A percentile compares a stretch with the other conserved stretches of the same genome.
Conservation (phyloP, 2,329 filamentous ascomycete genomes). For the Beauveria rudraprayagi region DNA sequence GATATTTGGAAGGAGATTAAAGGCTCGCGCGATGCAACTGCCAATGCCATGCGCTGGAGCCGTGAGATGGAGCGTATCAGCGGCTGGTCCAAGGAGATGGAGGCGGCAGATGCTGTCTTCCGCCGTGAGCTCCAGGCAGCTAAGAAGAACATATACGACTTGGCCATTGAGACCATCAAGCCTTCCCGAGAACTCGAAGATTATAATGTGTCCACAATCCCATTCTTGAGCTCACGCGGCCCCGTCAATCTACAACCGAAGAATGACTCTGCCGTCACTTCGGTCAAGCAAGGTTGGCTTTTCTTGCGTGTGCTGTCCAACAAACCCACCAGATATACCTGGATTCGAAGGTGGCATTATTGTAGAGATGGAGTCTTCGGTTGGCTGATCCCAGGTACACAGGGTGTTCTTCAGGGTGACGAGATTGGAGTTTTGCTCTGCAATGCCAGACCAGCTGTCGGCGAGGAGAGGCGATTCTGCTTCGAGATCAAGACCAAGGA, state of each 20-base stretch:
- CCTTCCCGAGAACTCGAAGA: slow-evolving; percentile 90
- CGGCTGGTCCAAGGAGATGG: slow-evolving; percentile 93
- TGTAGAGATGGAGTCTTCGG: slow-evolving; percentile 94
- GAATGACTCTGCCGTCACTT: slow-evolving; percentile 40
- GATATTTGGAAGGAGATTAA: slow-evolving; percentile 88
- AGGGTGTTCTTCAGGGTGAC: slow-evolving; percentile 90
- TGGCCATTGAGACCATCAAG: slow-evolving; percentile 59
- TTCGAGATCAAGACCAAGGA: slow-evolving; percentile 99
- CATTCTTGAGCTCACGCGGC: slow-evolving; percentile 67
- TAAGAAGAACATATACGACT: slow-evolving; percentile 73
- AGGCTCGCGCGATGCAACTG: slow-evolving; percentile 56
- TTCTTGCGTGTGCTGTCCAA: slow-evolving; percentile 74
- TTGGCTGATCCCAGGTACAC: slow-evolving; percentile 75
- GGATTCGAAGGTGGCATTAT: slow-evolving; percentile 92
- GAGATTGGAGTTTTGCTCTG: slow-evolving; percentile 93
- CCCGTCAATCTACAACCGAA: slow-evolving; percentile 55
- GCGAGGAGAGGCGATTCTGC: slow-evolving; percentile 91
- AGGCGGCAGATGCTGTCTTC: slow-evolving; percentile 76
- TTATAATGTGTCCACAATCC: slow-evolving; percentile 83
- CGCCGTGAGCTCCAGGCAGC: slow-evolving; percentile 72
- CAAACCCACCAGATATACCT: slow-evolving; percentile 82
- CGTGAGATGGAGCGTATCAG: slow-evolving; percentile 84
- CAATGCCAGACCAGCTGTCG: slow-evolving; percentile 81
- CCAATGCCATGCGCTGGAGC: slow-evolving; percentile 57
- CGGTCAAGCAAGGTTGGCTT: slow-evolving; percentile 92